These are phyloP conservation scores for Tylopilus intermedius DNA, from an alignment of 768 basidiomycete genomes.

Conservation along the genomic window DNA sequence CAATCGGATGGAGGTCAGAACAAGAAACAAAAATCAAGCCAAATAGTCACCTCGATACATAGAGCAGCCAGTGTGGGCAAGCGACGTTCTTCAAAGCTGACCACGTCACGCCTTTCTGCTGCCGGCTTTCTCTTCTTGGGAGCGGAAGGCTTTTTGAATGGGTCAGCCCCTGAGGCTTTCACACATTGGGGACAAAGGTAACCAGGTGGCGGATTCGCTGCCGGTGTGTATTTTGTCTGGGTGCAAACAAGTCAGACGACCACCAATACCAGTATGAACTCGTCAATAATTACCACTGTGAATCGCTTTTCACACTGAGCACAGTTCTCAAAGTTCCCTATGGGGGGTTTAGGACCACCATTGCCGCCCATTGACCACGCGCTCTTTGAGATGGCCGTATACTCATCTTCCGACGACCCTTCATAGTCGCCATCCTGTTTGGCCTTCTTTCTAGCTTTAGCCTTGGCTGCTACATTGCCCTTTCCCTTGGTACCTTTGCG, in stretches of 20 bases:
- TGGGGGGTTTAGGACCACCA: slow-evolving; percentile 48
- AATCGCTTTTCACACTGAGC: slow-evolving; percentile 80
- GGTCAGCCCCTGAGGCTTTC: slow-evolving; percentile 71
- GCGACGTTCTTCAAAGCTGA: slow-evolving; percentile 63
- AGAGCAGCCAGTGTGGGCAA: slow-evolving; percentile 69
- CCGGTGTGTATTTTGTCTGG: slow-evolving; percentile 84
- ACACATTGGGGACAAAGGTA: slow-evolving; percentile 84
- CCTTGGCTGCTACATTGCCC: slow-evolving; percentile 37
- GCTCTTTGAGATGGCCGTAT: slow-evolving; percentile 57
- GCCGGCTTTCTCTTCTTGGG: slow-evolving; percentile 60
- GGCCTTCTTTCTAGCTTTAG: slow-evolving; percentile 35
- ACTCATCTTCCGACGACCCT: slow-evolving; percentile 59
- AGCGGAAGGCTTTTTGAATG: slow-evolving; percentile 73
- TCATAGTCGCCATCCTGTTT: slow-evolving; percentile 47
- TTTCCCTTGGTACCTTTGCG: slow-evolving; percentile 46
- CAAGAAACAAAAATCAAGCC: not conserved
- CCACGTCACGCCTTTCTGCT: slow-evolving; percentile 62
- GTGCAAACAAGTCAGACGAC: not conserved
- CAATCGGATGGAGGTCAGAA: not conserved
- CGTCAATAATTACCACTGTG: slow-evolving; percentile 63
- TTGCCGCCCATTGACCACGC: slow-evolving; percentile 32
- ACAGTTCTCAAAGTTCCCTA: slow-evolving; percentile 79
- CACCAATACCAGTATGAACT: not conserved
- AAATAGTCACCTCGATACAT: slow-evolving; percentile 63
- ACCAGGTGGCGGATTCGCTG: slow-evolving; percentile 64